Evolutionary conservation across 306 rosid species (phyloP).

Genomic region (Vigna radiata): DNA sequence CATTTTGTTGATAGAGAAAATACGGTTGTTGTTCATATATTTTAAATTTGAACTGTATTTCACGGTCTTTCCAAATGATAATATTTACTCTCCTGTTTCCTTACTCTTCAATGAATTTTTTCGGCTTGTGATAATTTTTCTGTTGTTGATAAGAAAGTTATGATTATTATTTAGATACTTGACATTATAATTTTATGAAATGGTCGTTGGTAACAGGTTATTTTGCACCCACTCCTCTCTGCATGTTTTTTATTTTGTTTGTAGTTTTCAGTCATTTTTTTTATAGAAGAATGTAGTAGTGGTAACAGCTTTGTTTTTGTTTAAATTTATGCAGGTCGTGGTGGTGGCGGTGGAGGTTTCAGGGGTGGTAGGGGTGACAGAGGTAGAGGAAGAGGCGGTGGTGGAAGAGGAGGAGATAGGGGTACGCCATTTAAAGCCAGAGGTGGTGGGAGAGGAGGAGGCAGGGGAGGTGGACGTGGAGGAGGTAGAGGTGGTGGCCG

Average conservation of each 20-base stretch:
- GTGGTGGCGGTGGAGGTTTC: not conserved
- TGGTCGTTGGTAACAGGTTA: too few species aligned
- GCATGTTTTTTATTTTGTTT: too few species aligned
- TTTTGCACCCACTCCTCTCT: too few species aligned
- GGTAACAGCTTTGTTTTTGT: not conserved
- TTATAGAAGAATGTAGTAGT: not conserved
- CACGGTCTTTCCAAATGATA: too few species aligned
- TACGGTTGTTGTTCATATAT: too few species aligned
- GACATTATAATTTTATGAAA: too few species aligned
- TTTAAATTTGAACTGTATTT: too few species aligned
- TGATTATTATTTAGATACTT: too few species aligned
- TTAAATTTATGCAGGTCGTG: not conserved
- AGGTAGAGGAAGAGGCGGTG: conserved; percentile 47
- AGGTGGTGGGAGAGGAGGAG: conserved; percentile 49
- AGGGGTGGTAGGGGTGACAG: conserved; percentile 47
- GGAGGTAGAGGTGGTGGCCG: conserved; percentile 45
- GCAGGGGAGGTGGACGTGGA: conserved; percentile 31
- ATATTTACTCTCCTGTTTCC: not conserved
- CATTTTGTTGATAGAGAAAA: too few species aligned
- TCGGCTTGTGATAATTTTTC: too few species aligned
- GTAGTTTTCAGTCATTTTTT: not conserved
- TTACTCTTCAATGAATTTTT: not conserved
- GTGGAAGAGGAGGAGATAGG: conserved; percentile 47
- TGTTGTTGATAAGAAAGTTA: too few species aligned
- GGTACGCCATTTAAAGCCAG: conserved; percentile 42